Conservation (phyloP, 306 rosid species). For the Malus asiatica region DNA sequence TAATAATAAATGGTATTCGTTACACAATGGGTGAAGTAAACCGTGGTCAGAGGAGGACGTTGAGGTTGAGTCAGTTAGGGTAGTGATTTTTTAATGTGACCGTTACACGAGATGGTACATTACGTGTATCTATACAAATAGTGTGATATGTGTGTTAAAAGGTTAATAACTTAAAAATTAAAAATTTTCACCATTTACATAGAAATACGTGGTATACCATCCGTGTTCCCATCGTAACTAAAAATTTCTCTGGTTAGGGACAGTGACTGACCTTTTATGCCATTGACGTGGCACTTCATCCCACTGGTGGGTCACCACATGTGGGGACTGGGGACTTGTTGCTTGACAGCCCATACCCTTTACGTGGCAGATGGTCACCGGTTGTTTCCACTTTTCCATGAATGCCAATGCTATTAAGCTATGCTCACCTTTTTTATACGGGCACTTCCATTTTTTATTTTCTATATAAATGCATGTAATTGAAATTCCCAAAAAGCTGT, state of each 20-base stretch:
- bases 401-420: too few species aligned
- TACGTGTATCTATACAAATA: too few species aligned
- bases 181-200: too few species aligned
- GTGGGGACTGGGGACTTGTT: not conserved
- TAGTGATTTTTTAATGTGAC: too few species aligned
- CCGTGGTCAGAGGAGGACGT: not conserved
- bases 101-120: too few species aligned
- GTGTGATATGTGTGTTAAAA: too few species aligned
- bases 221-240: too few species aligned
- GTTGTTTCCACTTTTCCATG: not conserved
- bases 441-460: not conserved
- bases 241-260: not conserved
- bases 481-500: too few species aligned
- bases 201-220: too few species aligned
- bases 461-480: not conserved
- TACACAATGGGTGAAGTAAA: not conserved
- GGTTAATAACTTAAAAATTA: too few species aligned
- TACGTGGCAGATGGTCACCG: not conserved
- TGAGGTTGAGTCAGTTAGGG: not conserved
- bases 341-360: conserved; percentile 8
- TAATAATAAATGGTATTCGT: too few species aligned
- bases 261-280: not conserved
- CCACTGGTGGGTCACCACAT: not conserved
- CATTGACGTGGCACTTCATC: not conserved
- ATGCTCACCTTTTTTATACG: not conserved